These are phyloP conservation scores for Halocafeteria seosinensis DNA, from an alignment of 108 stramenopile genomes.

Conservation along the genomic window DNA sequence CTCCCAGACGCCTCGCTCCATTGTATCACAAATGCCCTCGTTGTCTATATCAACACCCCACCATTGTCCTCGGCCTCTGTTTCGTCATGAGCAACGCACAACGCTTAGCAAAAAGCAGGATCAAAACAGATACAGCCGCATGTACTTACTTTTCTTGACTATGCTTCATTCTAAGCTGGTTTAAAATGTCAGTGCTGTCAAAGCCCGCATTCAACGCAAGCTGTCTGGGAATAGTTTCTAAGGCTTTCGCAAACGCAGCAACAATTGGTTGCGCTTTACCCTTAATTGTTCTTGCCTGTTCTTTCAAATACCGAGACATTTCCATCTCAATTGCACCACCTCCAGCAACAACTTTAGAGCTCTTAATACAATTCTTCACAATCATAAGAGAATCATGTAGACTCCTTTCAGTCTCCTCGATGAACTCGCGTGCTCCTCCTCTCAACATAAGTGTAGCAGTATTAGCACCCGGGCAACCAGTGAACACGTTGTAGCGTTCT, in stretches of 20 bases:
- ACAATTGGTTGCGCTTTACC: slow-evolving; percentile 93
- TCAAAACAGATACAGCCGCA: too few relatives aligned
- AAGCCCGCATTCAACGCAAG: slow-evolving; percentile 92
- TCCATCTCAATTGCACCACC: slow-evolving; percentile 97
- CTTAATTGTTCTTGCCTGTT: slow-evolving; percentile 63
- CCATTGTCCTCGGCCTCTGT: too few relatives aligned
- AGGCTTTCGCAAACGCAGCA: slow-evolving; percentile 64
- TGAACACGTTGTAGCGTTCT: slow-evolving; percentile 89
- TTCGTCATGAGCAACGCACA: not conserved
- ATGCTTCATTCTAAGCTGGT: slow-evolving; percentile 75
- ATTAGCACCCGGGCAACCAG: slow-evolving; percentile 64
- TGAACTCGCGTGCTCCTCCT: slow-evolving; percentile 92
- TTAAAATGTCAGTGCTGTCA: slow-evolving; percentile 84
- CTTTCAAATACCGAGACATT: slow-evolving; percentile 48
- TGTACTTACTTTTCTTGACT: too few relatives aligned
- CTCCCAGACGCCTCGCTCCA: slow-evolving; percentile 86
- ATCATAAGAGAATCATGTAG: slow-evolving; percentile 94
- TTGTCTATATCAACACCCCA: slow-evolving; percentile 79
- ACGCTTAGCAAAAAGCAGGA: too few relatives aligned
- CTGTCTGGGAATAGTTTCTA: slow-evolving; percentile 89
- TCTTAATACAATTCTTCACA: slow-evolving; percentile 71
- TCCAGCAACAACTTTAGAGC: slow-evolving; percentile 73
- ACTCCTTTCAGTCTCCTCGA: slow-evolving; percentile 87
- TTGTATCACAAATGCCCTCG: slow-evolving; percentile 80
- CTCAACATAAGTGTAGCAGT: slow-evolving; percentile 87